Evolutionary conservation across 495 filamentous ascomycete genomes (phyloP).

Genomic region (Ramalina peruviana): DNA sequence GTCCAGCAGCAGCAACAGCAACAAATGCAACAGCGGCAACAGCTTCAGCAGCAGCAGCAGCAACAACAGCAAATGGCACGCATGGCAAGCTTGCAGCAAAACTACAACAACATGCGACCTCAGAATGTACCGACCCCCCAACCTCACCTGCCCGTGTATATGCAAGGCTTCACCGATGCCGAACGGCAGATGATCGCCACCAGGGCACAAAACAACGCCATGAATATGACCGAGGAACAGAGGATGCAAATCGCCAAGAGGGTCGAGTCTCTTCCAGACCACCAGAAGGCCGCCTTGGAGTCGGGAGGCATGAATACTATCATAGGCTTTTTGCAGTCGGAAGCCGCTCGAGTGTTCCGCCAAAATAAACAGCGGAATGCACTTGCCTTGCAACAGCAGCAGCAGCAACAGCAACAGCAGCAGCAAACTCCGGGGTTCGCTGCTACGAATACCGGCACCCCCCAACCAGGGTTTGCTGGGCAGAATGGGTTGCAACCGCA

Average conservation of each 20-base stretch:
- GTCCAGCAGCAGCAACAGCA: constrained; percentile 11
- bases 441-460: neutral
- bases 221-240: constrained; percentile 33
- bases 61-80: constrained; percentile 10
- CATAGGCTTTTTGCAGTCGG: neutral
- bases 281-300: neutral
- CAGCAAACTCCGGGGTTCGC: too few species aligned
- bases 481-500: neutral
- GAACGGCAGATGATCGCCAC: constrained; percentile 32
- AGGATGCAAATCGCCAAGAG: constrained; percentile 16
- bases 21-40: constrained; percentile 21
- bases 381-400: neutral
- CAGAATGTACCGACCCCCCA: neutral
- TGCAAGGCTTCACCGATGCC: constrained; percentile 10
- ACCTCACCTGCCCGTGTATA: neutral
- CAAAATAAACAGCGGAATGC: neutral
- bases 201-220: constrained; percentile 18
- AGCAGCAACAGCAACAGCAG: neutral
- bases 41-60: constrained; percentile 11
- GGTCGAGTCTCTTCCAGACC: neutral
- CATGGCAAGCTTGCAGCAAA: constrained; percentile 13
- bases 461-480: neutral
- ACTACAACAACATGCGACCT: neutral
- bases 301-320: constrained; percentile 3
- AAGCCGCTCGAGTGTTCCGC: neutral